phyloP scores from a whole-genome alignment of 768 basidiomycete genomes.

The Amanita muscaria region DNA sequence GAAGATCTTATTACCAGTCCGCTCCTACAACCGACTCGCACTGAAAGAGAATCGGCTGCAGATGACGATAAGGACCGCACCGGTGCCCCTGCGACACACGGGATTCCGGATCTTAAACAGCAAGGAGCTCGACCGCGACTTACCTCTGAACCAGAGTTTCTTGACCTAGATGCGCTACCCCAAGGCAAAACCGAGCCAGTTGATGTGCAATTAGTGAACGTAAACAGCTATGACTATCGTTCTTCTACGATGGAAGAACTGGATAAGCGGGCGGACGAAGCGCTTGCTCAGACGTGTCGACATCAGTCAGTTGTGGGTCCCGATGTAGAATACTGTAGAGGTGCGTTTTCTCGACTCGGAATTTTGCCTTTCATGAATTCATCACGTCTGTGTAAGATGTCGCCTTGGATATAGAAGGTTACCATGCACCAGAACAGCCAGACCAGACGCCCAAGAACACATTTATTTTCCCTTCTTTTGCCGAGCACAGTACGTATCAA shows the following conservation, averaged over 20 bases:
- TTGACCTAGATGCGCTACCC: slow-evolving; percentile 65
- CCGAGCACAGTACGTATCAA: not conserved
- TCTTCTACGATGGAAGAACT: slow-evolving; percentile 29
- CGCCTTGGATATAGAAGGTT: slow-evolving; percentile 77
- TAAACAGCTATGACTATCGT: not conserved
- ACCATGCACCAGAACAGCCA: slow-evolving; percentile 36
- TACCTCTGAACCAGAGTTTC: slow-evolving; percentile 63
- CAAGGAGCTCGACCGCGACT: slow-evolving; percentile 15
- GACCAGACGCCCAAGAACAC: slow-evolving; percentile 32
- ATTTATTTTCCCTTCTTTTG: slow-evolving; percentile 2
- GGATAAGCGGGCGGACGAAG: slow-evolving; percentile 41
- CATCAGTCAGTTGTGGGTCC: not conserved
- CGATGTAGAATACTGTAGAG: slow-evolving; percentile 38
- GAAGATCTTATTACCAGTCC: slow-evolving; percentile 92
- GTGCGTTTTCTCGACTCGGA: not conserved
- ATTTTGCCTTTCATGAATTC: not conserved
- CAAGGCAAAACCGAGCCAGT: slow-evolving; percentile 23
- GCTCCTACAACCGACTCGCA: slow-evolving; percentile 59
- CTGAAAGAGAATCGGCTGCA: slow-evolving; percentile 21
- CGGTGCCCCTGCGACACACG: not conserved
- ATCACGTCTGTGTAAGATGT: slow-evolving; percentile 40
- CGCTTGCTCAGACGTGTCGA: slow-evolving; percentile 9
- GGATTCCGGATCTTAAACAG: not conserved
- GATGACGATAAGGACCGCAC: slow-evolving; percentile 5
- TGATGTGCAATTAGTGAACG: slow-evolving; percentile 6